Percentiles rank a stretch among this genome's conserved stretches.
phyloP scores from a whole-genome alignment of 2,329 filamentous ascomycete species.

The Aspergillus alliaceus region DNA sequence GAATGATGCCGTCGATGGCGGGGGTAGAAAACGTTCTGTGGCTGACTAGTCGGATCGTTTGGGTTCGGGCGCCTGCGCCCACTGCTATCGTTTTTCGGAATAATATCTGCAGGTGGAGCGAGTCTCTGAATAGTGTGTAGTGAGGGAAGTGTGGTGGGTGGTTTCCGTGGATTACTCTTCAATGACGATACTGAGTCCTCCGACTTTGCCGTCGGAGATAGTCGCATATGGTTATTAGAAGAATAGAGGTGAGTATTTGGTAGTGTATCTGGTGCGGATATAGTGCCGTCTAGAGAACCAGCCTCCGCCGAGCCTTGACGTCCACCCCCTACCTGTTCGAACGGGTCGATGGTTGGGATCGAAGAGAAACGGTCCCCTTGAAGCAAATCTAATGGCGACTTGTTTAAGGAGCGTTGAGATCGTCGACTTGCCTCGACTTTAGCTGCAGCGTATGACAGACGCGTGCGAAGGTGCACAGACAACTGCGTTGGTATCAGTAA shows the following conservation, averaged over 20 bases:
- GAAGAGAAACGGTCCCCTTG: constrained; percentile 62
- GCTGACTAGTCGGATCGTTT: constrained; percentile 26
- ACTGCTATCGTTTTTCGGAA: constrained; percentile 30
- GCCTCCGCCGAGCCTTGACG: constrained; percentile 19
- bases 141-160: constrained; percentile 18
- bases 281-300: constrained; percentile 22
- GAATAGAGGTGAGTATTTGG: constrained; percentile 9
- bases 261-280: constrained; percentile 21
- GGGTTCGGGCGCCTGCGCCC: constrained; percentile 40
- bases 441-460: constrained; percentile 88
- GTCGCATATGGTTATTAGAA: constrained; percentile 9
- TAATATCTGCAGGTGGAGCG: constrained; percentile 46
- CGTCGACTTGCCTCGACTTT: constrained; percentile 93
- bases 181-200: constrained; percentile 13
- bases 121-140: constrained; percentile 30
- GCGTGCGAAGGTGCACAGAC: constrained; percentile 76
- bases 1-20: constrained; percentile 35
- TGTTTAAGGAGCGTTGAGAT: constrained; percentile 67
- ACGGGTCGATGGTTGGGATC: constrained; percentile 58
- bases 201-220: constrained; percentile 12
- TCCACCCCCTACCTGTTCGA: constrained; percentile 47
- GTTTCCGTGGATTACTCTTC: constrained; percentile 17
- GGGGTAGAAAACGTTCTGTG: constrained; percentile 21
- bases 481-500: constrained; percentile 52
- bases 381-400: constrained; percentile 73